These are phyloP conservation scores for Protostelium mycophagum DNA, from an alignment of 78 protist genomes.

Conservation along the genomic window DNA sequence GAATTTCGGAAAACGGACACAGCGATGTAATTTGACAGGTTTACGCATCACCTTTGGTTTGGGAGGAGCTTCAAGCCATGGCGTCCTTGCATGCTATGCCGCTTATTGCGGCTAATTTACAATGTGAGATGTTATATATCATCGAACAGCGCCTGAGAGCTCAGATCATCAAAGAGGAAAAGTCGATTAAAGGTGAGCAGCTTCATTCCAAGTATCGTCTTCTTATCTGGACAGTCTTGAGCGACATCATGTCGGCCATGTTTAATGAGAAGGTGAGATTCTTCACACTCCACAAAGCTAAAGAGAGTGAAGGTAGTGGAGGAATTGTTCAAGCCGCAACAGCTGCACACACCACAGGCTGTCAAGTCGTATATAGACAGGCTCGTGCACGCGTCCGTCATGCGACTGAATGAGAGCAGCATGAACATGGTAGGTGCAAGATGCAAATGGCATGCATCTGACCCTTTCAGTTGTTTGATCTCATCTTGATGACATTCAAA, in stretches of 20 bases:
- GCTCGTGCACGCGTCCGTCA: background rate
- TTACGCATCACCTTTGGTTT: too few relatives aligned
- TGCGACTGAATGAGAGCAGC: background rate
- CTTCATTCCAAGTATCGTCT: background rate
- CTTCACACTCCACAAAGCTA: too few relatives aligned
- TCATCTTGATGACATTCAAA: background rate
- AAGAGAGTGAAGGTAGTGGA: background rate
- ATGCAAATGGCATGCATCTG: background rate
- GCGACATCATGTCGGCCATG: background rate
- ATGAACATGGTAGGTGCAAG: background rate
- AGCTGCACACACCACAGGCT: background rate
- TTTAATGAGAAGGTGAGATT: background rate
- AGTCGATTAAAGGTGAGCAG: background rate
- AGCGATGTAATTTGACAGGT: too few relatives aligned
- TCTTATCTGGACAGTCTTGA: background rate
- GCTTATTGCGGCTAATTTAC: background rate
- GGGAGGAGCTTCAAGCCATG: background rate
- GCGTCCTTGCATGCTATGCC: background rate
- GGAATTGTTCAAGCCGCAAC: background rate
- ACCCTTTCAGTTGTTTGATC: background rate
- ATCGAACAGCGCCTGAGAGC: background rate
- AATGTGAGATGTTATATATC: background rate
- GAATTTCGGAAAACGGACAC: too few relatives aligned
- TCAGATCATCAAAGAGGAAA: background rate
- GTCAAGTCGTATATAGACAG: background rate